phyloP scores from a whole-genome alignment of 2,329 filamentous ascomycete genomes.

The Stenocarpella maydis region DNA sequence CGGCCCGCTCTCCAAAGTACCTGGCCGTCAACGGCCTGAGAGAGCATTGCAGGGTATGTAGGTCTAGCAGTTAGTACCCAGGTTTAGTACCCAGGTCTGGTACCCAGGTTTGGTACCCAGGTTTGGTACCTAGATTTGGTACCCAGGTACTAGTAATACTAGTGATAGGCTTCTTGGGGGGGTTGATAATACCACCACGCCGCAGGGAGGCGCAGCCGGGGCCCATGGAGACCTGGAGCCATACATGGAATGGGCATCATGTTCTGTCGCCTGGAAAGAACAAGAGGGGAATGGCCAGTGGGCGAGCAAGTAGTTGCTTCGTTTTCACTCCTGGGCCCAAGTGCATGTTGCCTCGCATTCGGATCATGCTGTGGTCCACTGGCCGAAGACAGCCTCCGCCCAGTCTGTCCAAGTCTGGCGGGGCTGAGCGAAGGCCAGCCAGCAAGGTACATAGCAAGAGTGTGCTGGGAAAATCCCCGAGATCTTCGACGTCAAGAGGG shows the following conservation, averaged over 20 bases:
- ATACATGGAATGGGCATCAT: neutral
- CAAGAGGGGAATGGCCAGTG: neutral
- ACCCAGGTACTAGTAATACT: too few species aligned
- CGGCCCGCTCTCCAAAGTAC: slow-evolving; percentile 31
- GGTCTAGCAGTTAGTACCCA: too few species aligned
- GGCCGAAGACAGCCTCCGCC: neutral
- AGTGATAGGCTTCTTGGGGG: neutral
- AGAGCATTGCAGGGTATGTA: neutral
- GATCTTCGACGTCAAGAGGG: slow-evolving; percentile 21
- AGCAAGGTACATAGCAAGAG: neutral
- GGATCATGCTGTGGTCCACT: slow-evolving; percentile 14
- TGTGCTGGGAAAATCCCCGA: slow-evolving; percentile 26
- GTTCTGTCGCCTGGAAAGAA: neutral
- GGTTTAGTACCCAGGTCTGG: too few species aligned
- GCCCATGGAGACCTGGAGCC: neutral
- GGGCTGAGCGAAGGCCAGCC: neutral
- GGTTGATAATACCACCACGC: neutral
- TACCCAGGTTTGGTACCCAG: too few species aligned
- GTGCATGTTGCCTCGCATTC: slow-evolving; percentile 25
- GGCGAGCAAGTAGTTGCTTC: neutral
- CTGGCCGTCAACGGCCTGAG: slow-evolving; percentile 8
- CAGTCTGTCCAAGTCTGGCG: neutral
- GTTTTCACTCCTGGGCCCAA: neutral
- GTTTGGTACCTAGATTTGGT: too few species aligned
- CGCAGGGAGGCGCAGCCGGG: neutral